phyloP scores from a whole-genome alignment of 1,284 basidiomycete genomes.

The Austroboletus olivaceoglutinosus region DNA sequence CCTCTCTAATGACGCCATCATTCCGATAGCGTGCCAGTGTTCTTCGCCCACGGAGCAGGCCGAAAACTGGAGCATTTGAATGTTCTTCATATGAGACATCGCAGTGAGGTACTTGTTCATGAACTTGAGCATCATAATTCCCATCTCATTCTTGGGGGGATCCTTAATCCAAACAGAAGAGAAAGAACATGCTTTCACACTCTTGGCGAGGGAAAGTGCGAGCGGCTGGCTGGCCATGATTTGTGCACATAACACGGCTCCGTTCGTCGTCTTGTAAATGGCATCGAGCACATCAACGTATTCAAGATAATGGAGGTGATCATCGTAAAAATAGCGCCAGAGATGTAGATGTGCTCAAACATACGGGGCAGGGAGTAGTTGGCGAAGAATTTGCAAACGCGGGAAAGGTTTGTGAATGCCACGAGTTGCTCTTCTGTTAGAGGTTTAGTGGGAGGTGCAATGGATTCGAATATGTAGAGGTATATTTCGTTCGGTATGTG shows the following conservation, averaged over 20 bases:
- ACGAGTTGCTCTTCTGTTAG: constrained; percentile 9
- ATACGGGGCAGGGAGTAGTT: constrained; percentile 41
- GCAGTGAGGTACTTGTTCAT: background rate
- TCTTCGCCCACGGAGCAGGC: constrained; percentile 5
- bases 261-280: background rate
- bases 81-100: constrained; percentile 18
- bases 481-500: constrained; percentile 38
- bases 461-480: constrained; percentile 34
- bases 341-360: constrained; percentile 34
- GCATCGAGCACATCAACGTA: no score
- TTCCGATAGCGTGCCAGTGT: constrained; percentile 15
- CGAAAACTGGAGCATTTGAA: constrained; percentile 13
- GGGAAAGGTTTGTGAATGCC: no score
- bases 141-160: no score
- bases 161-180: no score
- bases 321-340: constrained; percentile 9
- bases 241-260: constrained; percentile 10
- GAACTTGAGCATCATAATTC: background rate
- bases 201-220: constrained; percentile 16
- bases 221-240: constrained; percentile 14
- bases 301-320: no score
- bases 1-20: constrained; percentile 10
- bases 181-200: no score
- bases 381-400: constrained; percentile 44
- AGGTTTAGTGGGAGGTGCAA: constrained; percentile 6